Conservation (phyloP, 202 grass and related monocot species). For the Setaria italica region DNA sequence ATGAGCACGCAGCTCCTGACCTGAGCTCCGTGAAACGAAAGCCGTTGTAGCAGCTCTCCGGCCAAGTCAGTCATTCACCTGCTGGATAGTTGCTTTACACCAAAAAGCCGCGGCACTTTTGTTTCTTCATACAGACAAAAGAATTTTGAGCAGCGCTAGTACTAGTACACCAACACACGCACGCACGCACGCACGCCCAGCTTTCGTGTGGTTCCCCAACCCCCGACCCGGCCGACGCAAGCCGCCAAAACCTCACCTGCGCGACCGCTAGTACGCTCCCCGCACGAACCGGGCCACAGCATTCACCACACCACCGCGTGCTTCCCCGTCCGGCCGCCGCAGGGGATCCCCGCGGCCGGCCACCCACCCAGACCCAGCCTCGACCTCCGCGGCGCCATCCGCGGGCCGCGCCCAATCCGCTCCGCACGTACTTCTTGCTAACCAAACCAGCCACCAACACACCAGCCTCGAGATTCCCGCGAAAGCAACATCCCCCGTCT, state of each 20-base stretch:
- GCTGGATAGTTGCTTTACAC: not conserved
- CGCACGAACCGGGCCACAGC: not conserved
- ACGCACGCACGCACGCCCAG: not conserved
- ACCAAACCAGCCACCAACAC: not conserved
- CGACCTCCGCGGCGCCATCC: not conserved
- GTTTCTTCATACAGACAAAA: conserved; percentile 46
- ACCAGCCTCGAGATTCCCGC: conserved; percentile 51
- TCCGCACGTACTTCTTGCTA: conserved; percentile 21
- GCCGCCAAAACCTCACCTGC: conserved; percentile 17
- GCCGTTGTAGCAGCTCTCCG: too few relatives aligned
- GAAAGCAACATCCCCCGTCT: conserved; percentile 32
- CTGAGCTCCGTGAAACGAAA: too few relatives aligned
- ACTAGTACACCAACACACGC: not conserved
- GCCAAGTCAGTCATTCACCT: not conserved
- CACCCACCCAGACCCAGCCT: not conserved
- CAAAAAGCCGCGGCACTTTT: conserved; percentile 31
- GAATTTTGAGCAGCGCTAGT: conserved; percentile 26
- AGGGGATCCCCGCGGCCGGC: conserved; percentile 37
- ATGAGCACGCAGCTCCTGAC: not conserved
- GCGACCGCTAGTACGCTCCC: not conserved
- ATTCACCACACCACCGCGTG: not conserved
- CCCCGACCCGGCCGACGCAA: conserved; percentile 41
- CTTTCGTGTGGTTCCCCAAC: conserved; percentile 42
- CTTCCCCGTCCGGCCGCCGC: not conserved
- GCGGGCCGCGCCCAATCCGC: conserved; percentile 10